Evolutionary conservation across 2,329 filamentous ascomycete genomes (phyloP), one percentile per base, ranked within the genome.

Genomic region (Phaeosphaeria sp.): DNA sequence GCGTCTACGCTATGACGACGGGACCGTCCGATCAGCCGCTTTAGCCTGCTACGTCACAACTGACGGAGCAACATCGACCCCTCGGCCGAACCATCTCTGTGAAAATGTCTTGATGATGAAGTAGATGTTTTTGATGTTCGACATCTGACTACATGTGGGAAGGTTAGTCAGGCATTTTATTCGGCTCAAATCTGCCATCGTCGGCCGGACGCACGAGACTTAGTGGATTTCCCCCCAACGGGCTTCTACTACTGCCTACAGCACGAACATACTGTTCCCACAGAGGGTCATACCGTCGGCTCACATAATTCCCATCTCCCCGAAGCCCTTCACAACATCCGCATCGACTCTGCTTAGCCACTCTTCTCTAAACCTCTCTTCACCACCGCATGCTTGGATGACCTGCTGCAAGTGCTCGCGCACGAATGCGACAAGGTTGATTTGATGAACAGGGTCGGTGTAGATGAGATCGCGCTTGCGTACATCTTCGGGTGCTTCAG

Each of bases 261-360:
- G n/a, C n/a, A n/a, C n/a, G n/a, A n/a, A n/a, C n/a, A n/a, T n/a
- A n/a, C n/a, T n/a, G n/a, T n/a, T n/a, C n/a, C n/a, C n/a, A n/a
- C n/a, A n/a, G n/a, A n/a, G n/a, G n/a, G n/a, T n/a, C n/a, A n/a
- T 30, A 30, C 25, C 15, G 15, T 36, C 30, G 11, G 6, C 22
- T 25, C 36, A 77, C 74, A 78, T 76, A 6, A 78, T 73, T 0
- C 75, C 75, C 64, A 78, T 45, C 56, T 72, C 71, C 1, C 65
- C 66, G 64, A 93, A 94, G n/a, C 82, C 85, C 11, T 80, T 80
- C 60, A 94, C 67, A 17, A 93, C 85, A 57, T 93, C 88, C 65
- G 83, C 83, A 74, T 95, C 91, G 24, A 95, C 90, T 61, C 93
- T 91, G n/a, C 82, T 82, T 15, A 87, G 77, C 86, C 89, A 93